These are phyloP conservation scores for Pseudogymnoascus sp. DNA, from an alignment of 2,329 filamentous ascomycete genomes.

Conservation along the genomic window DNA sequence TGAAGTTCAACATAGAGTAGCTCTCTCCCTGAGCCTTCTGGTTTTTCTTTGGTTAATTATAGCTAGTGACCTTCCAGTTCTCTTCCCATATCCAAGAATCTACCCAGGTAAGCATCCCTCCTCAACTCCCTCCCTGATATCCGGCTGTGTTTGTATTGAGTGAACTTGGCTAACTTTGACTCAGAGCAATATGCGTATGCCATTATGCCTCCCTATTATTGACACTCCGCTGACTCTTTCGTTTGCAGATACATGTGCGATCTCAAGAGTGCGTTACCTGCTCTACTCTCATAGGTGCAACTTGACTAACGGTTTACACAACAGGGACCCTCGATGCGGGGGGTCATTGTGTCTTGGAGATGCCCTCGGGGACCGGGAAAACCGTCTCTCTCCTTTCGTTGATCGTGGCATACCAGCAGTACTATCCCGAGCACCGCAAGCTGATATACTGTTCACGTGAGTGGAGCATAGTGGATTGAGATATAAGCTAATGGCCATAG, in stretches of 20 bases:
- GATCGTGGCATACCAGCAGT: constrained; percentile 93
- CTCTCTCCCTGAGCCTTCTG: constrained; percentile 19
- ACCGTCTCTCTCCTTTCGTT: constrained; percentile 91
- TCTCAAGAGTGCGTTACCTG: constrained; percentile 52
- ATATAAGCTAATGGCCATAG: constrained; percentile 31
- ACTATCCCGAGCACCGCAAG: constrained; percentile 88
- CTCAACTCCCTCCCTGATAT: background rate
- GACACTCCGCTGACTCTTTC: background rate
- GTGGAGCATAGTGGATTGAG: constrained; percentile 12
- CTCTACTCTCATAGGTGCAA: background rate
- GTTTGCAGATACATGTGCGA: constrained; percentile 66
- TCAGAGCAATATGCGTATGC: constrained; percentile 62
- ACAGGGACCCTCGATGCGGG: constrained; percentile 77
- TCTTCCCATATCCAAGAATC: constrained; percentile 70
- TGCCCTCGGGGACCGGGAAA: constrained; percentile 98
- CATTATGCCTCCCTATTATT: background rate
- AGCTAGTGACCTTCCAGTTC: constrained; percentile 57
- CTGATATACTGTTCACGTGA: constrained; percentile 94
- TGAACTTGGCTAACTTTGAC: constrained; percentile 38
- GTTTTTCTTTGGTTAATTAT: constrained; percentile 19
- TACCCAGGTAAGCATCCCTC: constrained; percentile 47
- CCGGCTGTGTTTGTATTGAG: background rate
- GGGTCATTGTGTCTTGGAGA: constrained; percentile 94
- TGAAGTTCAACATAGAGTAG: constrained; percentile 76
- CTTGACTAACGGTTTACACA: background rate